Evolutionary conservation across 2,329 filamentous ascomycete genomes (phyloP).

Genomic region (Calonectria fujianensis): DNA sequence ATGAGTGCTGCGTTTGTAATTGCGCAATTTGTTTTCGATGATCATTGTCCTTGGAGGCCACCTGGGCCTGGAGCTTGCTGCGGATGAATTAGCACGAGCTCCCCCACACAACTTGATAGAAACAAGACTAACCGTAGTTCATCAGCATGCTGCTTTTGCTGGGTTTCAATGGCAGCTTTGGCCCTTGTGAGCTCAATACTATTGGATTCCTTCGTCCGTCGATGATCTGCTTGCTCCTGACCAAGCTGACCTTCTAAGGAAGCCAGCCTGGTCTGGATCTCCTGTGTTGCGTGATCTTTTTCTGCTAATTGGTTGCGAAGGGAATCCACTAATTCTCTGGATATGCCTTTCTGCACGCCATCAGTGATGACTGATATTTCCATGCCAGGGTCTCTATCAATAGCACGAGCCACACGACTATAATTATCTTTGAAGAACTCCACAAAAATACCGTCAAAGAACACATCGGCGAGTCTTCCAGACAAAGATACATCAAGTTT

Average conservation of each 20-base stretch:
- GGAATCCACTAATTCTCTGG: constrained; percentile 93
- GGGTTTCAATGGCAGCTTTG: constrained; percentile 80
- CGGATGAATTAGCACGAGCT: constrained; percentile 44
- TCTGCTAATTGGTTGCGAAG: constrained; percentile 86
- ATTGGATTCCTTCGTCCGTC: constrained; percentile 75
- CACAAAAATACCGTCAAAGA: constrained; percentile 89
- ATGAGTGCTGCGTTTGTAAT: constrained; percentile 57
- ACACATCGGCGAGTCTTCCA: constrained; percentile 83
- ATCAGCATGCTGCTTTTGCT: constrained; percentile 82
- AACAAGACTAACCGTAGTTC: constrained; percentile 71
- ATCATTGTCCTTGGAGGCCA: constrained; percentile 55
- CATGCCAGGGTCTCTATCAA: constrained; percentile 92
- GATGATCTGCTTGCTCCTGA: constrained; percentile 84
- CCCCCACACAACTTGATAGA: too few relatives aligned
- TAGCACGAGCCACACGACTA: constrained; percentile 86
- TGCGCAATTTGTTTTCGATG: constrained; percentile 56
- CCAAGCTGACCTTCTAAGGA: constrained; percentile 74
- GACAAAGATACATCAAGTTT: constrained; percentile 70
- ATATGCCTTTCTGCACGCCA: constrained; percentile 90
- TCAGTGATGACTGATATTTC: constrained; percentile 89
- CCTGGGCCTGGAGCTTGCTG: constrained; percentile 59
- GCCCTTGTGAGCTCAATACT: constrained; percentile 65
- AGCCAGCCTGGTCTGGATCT: constrained; percentile 66
- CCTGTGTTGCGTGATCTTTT: constrained; percentile 74
- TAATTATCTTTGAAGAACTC: constrained; percentile 98